phyloP scores from a whole-genome alignment of 2,329 filamentous ascomycete species.

The Aspergillus quadrilineatus region DNA sequence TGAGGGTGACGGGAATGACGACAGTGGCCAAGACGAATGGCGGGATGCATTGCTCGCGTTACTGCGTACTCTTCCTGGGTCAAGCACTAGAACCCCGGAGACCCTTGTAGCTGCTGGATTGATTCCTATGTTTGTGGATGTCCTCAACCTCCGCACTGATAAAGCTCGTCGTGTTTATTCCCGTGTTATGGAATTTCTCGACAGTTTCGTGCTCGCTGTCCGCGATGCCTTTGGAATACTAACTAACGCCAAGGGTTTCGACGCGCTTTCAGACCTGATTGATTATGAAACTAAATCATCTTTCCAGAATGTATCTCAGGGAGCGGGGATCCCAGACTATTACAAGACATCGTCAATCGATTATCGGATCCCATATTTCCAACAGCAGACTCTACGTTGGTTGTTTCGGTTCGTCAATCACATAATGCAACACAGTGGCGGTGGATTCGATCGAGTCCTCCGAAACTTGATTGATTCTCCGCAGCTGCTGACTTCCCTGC shows the following conservation, averaged over 20 bases:
- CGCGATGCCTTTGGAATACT: slow-evolving; percentile 81
- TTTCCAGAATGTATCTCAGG: slow-evolving; percentile 63
- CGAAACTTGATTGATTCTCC: slow-evolving; percentile 94
- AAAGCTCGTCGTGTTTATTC: slow-evolving; percentile 82
- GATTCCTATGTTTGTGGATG: slow-evolving; percentile 85
- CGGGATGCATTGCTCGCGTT: slow-evolving; percentile 86
- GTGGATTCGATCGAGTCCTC: slow-evolving; percentile 83
- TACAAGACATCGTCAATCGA: slow-evolving; percentile 83
- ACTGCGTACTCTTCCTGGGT: slow-evolving; percentile 73
- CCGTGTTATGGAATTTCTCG: slow-evolving; percentile 81
- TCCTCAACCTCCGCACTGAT: slow-evolving; percentile 76
- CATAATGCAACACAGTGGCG: slow-evolving; percentile 79
- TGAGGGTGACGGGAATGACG: slow-evolving; percentile 57
- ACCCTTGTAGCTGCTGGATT: slow-evolving; percentile 87
- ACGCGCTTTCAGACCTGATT: slow-evolving; percentile 84
- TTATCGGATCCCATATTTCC: slow-evolving; percentile 88
- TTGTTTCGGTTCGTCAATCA: slow-evolving; percentile 95
- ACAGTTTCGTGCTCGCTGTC: slow-evolving; percentile 81
- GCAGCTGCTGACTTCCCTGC: slow-evolving; percentile 74
- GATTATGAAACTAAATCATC: slow-evolving; percentile 74
- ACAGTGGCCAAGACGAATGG: slow-evolving; percentile 79
- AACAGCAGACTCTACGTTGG: slow-evolving; percentile 91
- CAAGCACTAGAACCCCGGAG: slow-evolving; percentile 69
- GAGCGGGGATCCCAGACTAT: slow-evolving; percentile 68
- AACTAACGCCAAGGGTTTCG: slow-evolving; percentile 77